phyloP scores from a whole-genome alignment of 257 asterid genomes.

The Capsicum pubescens region DNA sequence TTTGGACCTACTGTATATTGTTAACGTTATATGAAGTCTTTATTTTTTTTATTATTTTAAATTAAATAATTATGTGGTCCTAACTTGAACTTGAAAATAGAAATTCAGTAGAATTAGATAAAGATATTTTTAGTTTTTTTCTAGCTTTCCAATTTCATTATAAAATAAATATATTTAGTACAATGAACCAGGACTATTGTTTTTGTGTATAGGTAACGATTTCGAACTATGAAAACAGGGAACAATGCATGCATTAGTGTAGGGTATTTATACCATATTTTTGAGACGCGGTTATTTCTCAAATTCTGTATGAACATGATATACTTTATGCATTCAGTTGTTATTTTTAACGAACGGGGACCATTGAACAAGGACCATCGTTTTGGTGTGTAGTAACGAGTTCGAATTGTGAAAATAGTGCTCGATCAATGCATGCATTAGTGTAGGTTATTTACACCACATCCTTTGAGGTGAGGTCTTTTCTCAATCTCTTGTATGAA shows the following conservation, averaged over 20 bases:
- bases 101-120: neutral
- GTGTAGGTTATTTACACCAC: neutral
- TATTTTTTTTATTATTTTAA: neutral
- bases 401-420: neutral
- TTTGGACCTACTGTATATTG: neutral
- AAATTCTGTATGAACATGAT: neutral
- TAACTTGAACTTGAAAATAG: neutral
- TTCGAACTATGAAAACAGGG: neutral
- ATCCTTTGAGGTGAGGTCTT: accelerated
- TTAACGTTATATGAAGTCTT: too few relatives aligned
- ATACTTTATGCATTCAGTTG: neutral
- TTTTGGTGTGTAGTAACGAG: too few relatives aligned
- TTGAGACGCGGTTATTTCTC: accelerated
- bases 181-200: neutral
- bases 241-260: neutral
- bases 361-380: neutral
- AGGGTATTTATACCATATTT: neutral
- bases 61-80: conserved; percentile 7
- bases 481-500: neutral
- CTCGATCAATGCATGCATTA: neutral
- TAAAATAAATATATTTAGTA: neutral
- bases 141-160: neutral
- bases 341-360: neutral
- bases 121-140: neutral
- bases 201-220: too few relatives aligned